phyloP scores from a whole-genome alignment of 2,329 filamentous ascomycete genomes.

The Bimuria novae-zelandiae region DNA sequence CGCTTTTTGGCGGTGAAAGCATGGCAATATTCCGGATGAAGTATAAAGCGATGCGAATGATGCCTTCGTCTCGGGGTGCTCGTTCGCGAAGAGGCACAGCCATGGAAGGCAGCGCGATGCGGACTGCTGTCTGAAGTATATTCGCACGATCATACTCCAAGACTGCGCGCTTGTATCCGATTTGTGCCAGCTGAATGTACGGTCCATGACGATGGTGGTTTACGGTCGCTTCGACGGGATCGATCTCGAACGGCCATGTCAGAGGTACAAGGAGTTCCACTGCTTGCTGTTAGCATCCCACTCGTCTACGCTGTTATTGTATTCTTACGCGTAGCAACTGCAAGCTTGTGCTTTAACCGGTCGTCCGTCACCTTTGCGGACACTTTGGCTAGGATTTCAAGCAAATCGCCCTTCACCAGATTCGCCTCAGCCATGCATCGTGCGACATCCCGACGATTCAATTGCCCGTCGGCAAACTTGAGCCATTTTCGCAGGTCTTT shows the following conservation, averaged over 20 bases:
- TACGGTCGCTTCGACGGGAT: conserved; percentile 79
- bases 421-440: conserved; percentile 91
- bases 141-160: conserved; percentile 79
- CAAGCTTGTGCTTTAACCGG: conserved; percentile 76
- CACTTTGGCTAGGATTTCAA: conserved; percentile 81
- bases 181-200: conserved; percentile 84
- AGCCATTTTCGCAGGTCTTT: conserved; percentile 96
- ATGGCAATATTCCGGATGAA: conserved; percentile 87
- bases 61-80: conserved; percentile 79
- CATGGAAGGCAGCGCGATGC: conserved; percentile 84
- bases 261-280: conserved; percentile 88
- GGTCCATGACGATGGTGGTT: conserved; percentile 93
- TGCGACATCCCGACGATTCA: conserved; percentile 92
- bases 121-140: conserved; percentile 79
- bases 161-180: conserved; percentile 86
- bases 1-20: conserved; percentile 74
- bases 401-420: conserved; percentile 83
- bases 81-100: conserved; percentile 76
- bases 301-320: accelerated
- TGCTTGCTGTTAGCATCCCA: conserved; percentile 34
- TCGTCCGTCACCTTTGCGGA: conserved; percentile 73
- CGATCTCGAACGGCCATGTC: conserved; percentile 89
- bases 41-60: conserved; percentile 88
- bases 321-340: conserved; percentile 71
- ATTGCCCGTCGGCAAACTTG: conserved; percentile 89